These are phyloP conservation scores for Dendrobium nobile DNA, from an alignment of 106 monocot genomes.

Conservation along the genomic window DNA sequence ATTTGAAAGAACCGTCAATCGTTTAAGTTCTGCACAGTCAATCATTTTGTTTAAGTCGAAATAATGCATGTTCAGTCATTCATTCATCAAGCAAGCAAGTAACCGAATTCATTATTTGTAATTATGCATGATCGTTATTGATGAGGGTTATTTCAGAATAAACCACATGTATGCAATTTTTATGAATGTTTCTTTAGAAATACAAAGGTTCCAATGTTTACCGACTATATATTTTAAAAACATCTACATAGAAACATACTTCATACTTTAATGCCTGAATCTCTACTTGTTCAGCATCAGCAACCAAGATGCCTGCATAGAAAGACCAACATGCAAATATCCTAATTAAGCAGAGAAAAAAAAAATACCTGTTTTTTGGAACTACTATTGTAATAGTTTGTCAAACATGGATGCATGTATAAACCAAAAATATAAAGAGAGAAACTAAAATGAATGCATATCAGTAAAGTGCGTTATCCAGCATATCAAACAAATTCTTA, in stretches of 20 bases:
- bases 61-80: background rate
- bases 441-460: background rate
- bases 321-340: background rate
- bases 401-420: background rate
- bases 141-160: background rate
- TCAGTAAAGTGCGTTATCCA: background rate
- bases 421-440: background rate
- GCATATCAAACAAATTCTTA: background rate
- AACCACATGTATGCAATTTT: background rate
- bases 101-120: background rate
- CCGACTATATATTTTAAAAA: background rate
- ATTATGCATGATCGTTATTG: background rate
- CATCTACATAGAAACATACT: conserved; percentile 18
- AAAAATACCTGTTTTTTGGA: background rate
- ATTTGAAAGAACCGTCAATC: background rate
- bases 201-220: background rate
- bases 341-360: background rate
- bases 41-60: background rate
- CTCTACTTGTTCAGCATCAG: background rate
- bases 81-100: background rate
- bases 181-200: background rate
- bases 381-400: background rate
- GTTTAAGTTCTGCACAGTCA: background rate
- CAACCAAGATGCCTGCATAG: conserved; percentile 14
- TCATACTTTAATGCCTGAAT: conserved; percentile 19